A percentile compares a stretch with the other conserved stretches of the same genome.
These are phyloP conservation scores for Cutaneotrichosporon sp. DNA, from an alignment of 1,284 basidiomycete species.

Conservation along the genomic window DNA sequence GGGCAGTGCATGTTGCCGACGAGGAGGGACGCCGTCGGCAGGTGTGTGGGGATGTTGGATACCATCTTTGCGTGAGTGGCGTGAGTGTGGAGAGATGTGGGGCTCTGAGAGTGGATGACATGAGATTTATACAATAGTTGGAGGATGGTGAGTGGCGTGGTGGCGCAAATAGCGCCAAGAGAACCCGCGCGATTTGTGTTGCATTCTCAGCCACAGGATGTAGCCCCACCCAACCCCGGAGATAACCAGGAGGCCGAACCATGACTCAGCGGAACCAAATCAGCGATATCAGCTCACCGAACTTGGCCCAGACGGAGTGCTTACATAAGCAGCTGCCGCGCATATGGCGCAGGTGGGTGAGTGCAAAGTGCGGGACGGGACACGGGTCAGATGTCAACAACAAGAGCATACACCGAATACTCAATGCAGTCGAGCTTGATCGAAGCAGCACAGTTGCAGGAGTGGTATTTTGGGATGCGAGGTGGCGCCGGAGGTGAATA, in stretches of 20 bases:
- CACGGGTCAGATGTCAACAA: not conserved
- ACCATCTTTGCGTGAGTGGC: constrained; percentile 5
- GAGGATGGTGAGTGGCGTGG: not conserved
- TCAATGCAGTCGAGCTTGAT: too few species aligned
- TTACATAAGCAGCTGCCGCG: not conserved
- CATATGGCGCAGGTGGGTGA: not conserved
- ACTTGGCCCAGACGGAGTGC: not conserved
- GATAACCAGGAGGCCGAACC: not conserved
- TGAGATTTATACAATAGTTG: not conserved
- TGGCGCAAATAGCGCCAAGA: too few species aligned
- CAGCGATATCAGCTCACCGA: not conserved
- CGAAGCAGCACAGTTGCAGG: too few species aligned
- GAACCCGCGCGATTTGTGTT: not conserved
- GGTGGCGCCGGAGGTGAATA: too few species aligned
- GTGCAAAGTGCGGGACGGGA: not conserved
- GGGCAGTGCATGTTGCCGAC: constrained; percentile 54
- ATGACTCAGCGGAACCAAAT: not conserved
- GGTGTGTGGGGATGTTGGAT: constrained; percentile 25
- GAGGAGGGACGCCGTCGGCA: constrained; percentile 35
- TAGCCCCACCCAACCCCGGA: too few species aligned
- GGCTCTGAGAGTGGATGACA: not conserved
- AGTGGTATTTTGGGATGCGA: too few species aligned
- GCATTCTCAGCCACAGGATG: not conserved
- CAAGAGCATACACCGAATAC: not conserved
- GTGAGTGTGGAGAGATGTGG: not conserved